phyloP scores from a whole-genome alignment of 2,329 filamentous ascomycete genomes.

The Trichoderma afroharzianum region DNA sequence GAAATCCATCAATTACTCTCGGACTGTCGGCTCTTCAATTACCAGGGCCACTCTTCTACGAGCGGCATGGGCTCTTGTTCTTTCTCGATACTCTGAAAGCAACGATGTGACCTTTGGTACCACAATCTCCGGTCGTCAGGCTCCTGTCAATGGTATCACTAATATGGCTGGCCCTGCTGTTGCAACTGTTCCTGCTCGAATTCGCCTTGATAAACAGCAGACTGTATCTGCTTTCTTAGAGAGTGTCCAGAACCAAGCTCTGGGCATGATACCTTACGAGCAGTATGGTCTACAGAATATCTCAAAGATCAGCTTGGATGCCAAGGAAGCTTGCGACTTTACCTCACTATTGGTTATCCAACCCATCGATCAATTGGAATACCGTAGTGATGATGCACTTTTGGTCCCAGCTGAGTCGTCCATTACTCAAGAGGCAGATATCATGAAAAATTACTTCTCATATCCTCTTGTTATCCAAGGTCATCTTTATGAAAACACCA shows the following conservation, averaged over 20 bases:
- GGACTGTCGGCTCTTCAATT: slow-evolving; percentile 2
- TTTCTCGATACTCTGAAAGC: slow-evolving; percentile 21
- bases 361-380: slow-evolving; percentile 8
- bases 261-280: slow-evolving; percentile 18
- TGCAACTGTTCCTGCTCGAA: slow-evolving; percentile 29
- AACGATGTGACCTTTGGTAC: slow-evolving; percentile 27
- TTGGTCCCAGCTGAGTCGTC: not conserved
- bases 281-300: slow-evolving; percentile 25
- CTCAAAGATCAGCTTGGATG: slow-evolving; percentile 18
- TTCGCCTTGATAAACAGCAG: slow-evolving; percentile 16
- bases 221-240: slow-evolving; percentile 21
- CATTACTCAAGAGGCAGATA: not conserved
- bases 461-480: slow-evolving; percentile 13
- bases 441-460: slow-evolving; percentile 9
- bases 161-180: slow-evolving; percentile 30
- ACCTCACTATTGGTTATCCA: slow-evolving; percentile 29
- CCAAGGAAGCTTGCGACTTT: slow-evolving; percentile 25
- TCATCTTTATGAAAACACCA: slow-evolving; percentile 1
- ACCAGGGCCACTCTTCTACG: slow-evolving; percentile 23
- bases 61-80: slow-evolving; percentile 27
- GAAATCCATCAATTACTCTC: not conserved
- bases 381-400: not conserved
- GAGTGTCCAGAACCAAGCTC: not conserved
- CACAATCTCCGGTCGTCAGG: slow-evolving; percentile 29
- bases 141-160: slow-evolving; percentile 26